Conservation (phyloP, 2,329 filamentous ascomycete species). For the Phaeoacremonium minimum region DNA sequence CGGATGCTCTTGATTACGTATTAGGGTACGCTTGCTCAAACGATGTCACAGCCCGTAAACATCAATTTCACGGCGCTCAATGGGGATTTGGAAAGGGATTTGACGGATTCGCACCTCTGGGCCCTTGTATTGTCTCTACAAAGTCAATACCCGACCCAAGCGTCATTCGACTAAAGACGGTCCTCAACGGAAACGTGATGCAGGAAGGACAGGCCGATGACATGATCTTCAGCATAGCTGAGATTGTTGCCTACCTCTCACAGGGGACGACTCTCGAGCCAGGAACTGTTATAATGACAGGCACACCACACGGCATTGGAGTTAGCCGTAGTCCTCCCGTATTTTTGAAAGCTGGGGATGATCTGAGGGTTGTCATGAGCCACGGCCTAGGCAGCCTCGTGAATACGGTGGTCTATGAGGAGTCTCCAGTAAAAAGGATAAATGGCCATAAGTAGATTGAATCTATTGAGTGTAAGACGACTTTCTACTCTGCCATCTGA, state of each 20-base stretch:
- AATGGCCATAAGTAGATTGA: not conserved
- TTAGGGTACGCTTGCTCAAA: slow-evolving; percentile 33
- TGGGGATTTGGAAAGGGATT: slow-evolving; percentile 26
- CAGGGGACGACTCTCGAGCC: slow-evolving; percentile 29
- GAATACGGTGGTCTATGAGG: slow-evolving; percentile 4
- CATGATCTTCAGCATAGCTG: slow-evolving; percentile 30
- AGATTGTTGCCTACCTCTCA: slow-evolving; percentile 27
- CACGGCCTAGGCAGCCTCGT: slow-evolving; percentile 6
- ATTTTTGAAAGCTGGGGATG: slow-evolving; percentile 27
- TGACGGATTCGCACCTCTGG: slow-evolving; percentile 29
- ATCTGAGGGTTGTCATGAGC: slow-evolving; percentile 11
- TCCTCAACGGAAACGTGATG: slow-evolving; percentile 27
- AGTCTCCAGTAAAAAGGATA: not conserved
- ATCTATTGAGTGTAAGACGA: no score
- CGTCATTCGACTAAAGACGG: slow-evolving; percentile 22
- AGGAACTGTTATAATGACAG: slow-evolving; percentile 34
- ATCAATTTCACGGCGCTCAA: slow-evolving; percentile 31
- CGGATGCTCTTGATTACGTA: slow-evolving; percentile 31
- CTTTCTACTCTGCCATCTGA: slow-evolving; percentile 1
- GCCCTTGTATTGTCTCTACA: slow-evolving; percentile 27
- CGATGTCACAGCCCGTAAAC: slow-evolving; percentile 29
- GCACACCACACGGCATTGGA: slow-evolving; percentile 36
- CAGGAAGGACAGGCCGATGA: slow-evolving; percentile 25
- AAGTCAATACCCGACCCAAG: slow-evolving; percentile 23
- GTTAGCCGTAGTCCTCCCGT: slow-evolving; percentile 32